Evolutionary conservation across 1,284 basidiomycete genomes (phyloP).

Genomic region (Cryptococcus sp.): DNA sequence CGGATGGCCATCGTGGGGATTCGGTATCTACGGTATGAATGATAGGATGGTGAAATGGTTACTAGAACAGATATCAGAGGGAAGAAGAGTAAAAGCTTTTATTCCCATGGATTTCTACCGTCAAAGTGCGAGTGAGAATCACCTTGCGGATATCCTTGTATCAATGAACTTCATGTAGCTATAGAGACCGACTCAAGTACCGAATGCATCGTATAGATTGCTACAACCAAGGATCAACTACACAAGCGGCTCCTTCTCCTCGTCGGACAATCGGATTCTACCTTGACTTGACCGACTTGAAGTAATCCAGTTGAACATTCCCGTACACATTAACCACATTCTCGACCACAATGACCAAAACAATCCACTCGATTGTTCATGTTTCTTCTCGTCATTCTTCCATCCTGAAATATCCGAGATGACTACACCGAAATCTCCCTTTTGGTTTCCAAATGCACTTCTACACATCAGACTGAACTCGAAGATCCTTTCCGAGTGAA

Average conservation of each 20-base stretch:
- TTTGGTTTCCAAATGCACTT: slow-evolving; percentile 44
- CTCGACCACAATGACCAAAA: slow-evolving; percentile 1
- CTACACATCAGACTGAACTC: slow-evolving; percentile 48
- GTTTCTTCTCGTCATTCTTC: slow-evolving; percentile 1
- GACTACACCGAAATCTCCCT: slow-evolving; percentile 41
- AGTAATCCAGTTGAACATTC: no score
- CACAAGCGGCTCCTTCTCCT: slow-evolving; percentile 6
- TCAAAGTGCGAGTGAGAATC: slow-evolving; percentile 16
- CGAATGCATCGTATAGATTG: neutral
- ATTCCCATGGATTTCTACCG: slow-evolving; percentile 41
- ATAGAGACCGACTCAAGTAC: neutral
- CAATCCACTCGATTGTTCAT: neutral
- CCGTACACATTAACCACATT: neutral
- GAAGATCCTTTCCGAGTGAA: slow-evolving; percentile 32
- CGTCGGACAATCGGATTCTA: slow-evolving; percentile 5
- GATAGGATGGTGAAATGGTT: slow-evolving; percentile 65
- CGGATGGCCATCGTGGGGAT: slow-evolving; percentile 65
- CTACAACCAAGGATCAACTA: neutral
- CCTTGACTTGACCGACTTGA: no score
- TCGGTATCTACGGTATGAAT: slow-evolving; percentile 80
- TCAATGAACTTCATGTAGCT: slow-evolving; percentile 23
- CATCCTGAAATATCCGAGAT: slow-evolving; percentile 26
- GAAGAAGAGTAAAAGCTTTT: slow-evolving; percentile 23
- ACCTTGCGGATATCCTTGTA: slow-evolving; percentile 25
- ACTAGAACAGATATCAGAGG: slow-evolving; percentile 46